These are phyloP conservation scores for Tulasnella sp. DNA, from an alignment of 768 basidiomycete species.

Conservation along the genomic window DNA sequence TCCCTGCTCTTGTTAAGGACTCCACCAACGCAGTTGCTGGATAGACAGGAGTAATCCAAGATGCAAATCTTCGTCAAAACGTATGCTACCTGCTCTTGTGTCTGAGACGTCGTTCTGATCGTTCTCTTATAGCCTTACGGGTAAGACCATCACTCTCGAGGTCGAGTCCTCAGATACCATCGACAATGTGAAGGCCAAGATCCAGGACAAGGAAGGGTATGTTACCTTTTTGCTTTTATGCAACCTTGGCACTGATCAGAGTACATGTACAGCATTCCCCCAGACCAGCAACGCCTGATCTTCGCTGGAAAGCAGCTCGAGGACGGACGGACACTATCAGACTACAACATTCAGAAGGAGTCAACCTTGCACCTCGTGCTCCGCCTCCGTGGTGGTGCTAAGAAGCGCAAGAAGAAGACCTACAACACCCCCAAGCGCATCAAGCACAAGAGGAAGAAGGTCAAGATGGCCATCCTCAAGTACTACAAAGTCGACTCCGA, in stretches of 20 bases:
- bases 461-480: conserved; percentile 99
- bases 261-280: conserved; percentile 49
- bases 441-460: conserved; percentile 99
- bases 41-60: conserved; percentile 52
- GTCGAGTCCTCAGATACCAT: conserved; percentile 95
- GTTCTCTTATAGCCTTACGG: conserved; percentile 47
- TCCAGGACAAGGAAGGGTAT: conserved; percentile 94
- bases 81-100: conserved; percentile 34
- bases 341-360: conserved; percentile 99
- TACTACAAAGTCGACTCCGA: conserved; percentile 99
- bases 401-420: conserved; percentile 99
- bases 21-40: conserved; percentile 65
- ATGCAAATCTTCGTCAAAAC: conserved; percentile 99
- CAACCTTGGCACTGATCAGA: neutral
- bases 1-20: conserved; percentile 60
- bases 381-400: conserved; percentile 93
- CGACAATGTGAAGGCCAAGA: conserved; percentile 96
- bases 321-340: conserved; percentile 90
- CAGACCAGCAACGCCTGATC: conserved; percentile 95
- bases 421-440: conserved; percentile 99
- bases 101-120: conserved; percentile 33
- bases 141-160: conserved; percentile 44
- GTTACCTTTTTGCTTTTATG: conserved; percentile 23
- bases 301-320: conserved; percentile 99
- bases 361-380: conserved; percentile 96